phyloP scores from a whole-genome alignment of 352 stramenopile genomes.

The Globisporangium radiosum region DNA sequence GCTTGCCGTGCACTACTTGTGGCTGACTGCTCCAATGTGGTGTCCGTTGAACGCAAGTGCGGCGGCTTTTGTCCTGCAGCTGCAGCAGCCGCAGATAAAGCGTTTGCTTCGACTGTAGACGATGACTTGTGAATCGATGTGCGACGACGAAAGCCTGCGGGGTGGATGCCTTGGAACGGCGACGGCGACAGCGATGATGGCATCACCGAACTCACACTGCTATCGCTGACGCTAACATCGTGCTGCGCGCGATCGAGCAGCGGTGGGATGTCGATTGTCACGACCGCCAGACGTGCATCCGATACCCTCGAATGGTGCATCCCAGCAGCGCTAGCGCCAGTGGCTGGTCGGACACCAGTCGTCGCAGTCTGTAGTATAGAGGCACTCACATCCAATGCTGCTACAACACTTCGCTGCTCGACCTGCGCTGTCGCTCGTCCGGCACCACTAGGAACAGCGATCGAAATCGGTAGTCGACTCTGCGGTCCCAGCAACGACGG shows the following conservation, averaged over 20 bases:
- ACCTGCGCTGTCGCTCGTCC: too few relatives aligned
- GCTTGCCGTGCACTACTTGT: neutral
- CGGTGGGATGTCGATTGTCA: constrained; percentile 14
- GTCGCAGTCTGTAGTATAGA: too few relatives aligned
- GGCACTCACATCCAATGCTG: neutral
- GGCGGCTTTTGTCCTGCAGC: neutral
- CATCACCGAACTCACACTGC: too few relatives aligned
- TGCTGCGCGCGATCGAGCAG: neutral
- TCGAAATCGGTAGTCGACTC: neutral
- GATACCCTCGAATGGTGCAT: too few relatives aligned
- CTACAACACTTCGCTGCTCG: neutral
- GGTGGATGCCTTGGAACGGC: neutral
- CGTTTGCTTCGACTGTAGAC: neutral
- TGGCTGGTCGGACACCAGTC: too few relatives aligned
- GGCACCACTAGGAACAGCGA: neutral
- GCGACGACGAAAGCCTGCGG: constrained; percentile 3
- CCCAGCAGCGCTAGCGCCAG: too few relatives aligned
- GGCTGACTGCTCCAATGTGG: neutral
- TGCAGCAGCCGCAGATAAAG: neutral
- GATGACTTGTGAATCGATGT: constrained; percentile 5
- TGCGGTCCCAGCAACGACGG: neutral
- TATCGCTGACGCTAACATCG: neutral
- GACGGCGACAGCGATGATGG: neutral
- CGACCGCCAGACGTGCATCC: neutral
- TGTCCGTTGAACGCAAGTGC: too few relatives aligned